These are phyloP conservation scores for Acer saccharum DNA, from an alignment of 345 rosid genomes.

Conservation along the genomic window DNA sequence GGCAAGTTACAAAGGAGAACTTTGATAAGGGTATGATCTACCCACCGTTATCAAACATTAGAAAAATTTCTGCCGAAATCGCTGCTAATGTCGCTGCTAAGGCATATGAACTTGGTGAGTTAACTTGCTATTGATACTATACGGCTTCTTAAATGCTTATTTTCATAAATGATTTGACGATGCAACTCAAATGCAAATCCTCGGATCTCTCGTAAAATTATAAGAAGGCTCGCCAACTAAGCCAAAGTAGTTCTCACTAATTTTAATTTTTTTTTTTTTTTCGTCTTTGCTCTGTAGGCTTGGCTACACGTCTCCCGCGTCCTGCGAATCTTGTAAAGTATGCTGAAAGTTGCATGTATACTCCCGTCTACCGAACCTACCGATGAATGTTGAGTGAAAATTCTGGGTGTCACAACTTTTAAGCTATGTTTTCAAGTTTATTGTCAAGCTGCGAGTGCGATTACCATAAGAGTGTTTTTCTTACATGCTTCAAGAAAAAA, in stretches of 20 bases:
- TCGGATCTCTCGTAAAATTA: too few relatives aligned
- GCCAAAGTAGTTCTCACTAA: background rate
- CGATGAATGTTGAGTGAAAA: constrained; percentile 37
- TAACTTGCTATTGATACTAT: background rate
- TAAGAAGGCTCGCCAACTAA: background rate
- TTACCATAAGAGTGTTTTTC: background rate
- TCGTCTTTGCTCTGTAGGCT: constrained; percentile 39
- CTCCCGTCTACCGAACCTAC: constrained; percentile 69
- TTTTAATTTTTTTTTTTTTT: too few relatives aligned
- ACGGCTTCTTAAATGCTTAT: too few relatives aligned
- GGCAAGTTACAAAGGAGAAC: constrained; percentile 67
- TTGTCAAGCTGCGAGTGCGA: background rate
- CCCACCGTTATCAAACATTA: constrained; percentile 80
- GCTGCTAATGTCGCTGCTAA: constrained; percentile 94
- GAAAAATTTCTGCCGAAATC: constrained; percentile 88
- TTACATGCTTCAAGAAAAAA: background rate
- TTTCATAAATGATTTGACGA: too few relatives aligned
- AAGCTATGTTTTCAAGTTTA: background rate
- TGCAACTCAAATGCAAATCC: too few relatives aligned
- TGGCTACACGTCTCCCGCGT: constrained; percentile 87
- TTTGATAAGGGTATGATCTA: constrained; percentile 78
- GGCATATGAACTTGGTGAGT: constrained; percentile 88
- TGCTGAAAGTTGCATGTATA: constrained; percentile 98
- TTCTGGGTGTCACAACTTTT: background rate
- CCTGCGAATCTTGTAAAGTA: constrained; percentile 70